These are phyloP conservation scores for Anthracocystis walkeri DNA, from an alignment of 1,284 basidiomycete genomes.

Conservation along the genomic window DNA sequence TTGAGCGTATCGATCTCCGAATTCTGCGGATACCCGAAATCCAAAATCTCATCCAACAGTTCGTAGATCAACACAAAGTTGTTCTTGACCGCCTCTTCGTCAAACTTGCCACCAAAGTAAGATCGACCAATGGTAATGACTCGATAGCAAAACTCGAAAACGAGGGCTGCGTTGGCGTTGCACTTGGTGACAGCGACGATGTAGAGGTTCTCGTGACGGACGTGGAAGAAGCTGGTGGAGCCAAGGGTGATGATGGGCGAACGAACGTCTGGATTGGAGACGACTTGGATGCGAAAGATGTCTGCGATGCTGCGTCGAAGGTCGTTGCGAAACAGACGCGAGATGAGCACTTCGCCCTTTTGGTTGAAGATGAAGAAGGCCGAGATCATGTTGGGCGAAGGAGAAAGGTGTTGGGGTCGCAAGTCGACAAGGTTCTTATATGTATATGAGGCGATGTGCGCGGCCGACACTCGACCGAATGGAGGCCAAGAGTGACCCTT, in stretches of 20 bases:
- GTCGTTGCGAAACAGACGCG: constrained; percentile 64
- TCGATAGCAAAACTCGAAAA: constrained; percentile 97
- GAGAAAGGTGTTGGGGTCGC: neutral
- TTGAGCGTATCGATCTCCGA: constrained; percentile 97
- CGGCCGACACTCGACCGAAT: neutral
- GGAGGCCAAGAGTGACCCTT: no score
- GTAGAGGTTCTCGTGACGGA: constrained; percentile 92
- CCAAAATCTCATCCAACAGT: constrained; percentile 79
- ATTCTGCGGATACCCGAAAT: constrained; percentile 99
- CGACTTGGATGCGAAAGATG: constrained; percentile 80
- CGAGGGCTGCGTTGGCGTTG: constrained; percentile 95
- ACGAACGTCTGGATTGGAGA: constrained; percentile 94
- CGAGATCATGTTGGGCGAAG: constrained; percentile 71
- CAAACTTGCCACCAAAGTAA: constrained; percentile 97
- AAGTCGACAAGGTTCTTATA: constrained; percentile 6
- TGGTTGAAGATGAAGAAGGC: constrained; percentile 98
- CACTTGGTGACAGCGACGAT: constrained; percentile 95
- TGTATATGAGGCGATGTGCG: neutral
- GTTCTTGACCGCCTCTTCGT: constrained; percentile 95
- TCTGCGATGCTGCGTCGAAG: constrained; percentile 65
- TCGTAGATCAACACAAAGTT: constrained; percentile 78
- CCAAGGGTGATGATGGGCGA: constrained; percentile 98
- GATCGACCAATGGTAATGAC: constrained; percentile 92
- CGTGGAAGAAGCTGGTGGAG: constrained; percentile 97
- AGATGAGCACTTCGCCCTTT: constrained; percentile 81